Percentiles rank a stretch among this genome's conserved stretches.
Evolutionary conservation across 2,329 filamentous ascomycete species (phyloP).

Genomic region (Aspergillus uvarum): DNA sequence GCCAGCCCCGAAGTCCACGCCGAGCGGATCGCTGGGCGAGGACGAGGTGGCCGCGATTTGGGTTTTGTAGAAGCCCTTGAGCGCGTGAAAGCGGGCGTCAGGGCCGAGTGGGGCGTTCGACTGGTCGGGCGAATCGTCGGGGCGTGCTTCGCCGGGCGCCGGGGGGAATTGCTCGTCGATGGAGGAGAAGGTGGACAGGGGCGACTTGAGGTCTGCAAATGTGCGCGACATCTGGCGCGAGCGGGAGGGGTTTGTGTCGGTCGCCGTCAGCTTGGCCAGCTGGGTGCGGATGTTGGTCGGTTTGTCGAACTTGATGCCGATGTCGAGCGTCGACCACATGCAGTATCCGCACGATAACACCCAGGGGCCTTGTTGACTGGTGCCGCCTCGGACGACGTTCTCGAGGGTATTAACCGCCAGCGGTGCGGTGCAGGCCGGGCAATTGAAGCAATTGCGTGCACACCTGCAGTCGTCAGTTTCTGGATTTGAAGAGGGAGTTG

Average conservation of each 20-base stretch:
- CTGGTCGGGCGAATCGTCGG: slow-evolving; percentile 38
- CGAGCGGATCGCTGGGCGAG: slow-evolving; percentile 54
- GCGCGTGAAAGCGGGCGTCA: slow-evolving; percentile 70
- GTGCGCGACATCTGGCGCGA: slow-evolving; percentile 42
- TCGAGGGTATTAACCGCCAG: slow-evolving; percentile 73
- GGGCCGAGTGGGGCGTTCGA: slow-evolving; percentile 50
- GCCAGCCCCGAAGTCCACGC: slow-evolving; percentile 45
- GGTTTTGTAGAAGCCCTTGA: slow-evolving; percentile 77
- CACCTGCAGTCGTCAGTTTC: slow-evolving; percentile 53
- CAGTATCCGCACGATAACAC: slow-evolving; percentile 87
- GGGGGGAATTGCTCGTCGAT: slow-evolving; percentile 33
- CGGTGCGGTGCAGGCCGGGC: slow-evolving; percentile 81
- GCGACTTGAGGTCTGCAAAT: slow-evolving; percentile 37
- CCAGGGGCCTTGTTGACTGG: slow-evolving; percentile 60
- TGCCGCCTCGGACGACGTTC: slow-evolving; percentile 44
- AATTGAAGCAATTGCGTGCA: slow-evolving; percentile 92
- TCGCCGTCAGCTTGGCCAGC: slow-evolving; percentile 65
- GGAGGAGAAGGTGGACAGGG: slow-evolving; percentile 37
- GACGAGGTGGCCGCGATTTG: slow-evolving; percentile 67
- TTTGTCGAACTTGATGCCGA: slow-evolving; percentile 86
- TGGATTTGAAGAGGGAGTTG: neutral
- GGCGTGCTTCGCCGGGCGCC: slow-evolving; percentile 25
- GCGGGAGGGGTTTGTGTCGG: slow-evolving; percentile 28
- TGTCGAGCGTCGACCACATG: slow-evolving; percentile 86
- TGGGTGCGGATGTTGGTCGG: slow-evolving; percentile 83